phyloP scores from a whole-genome alignment of 1,284 basidiomycete species.

The Ustilago esculenta region DNA sequence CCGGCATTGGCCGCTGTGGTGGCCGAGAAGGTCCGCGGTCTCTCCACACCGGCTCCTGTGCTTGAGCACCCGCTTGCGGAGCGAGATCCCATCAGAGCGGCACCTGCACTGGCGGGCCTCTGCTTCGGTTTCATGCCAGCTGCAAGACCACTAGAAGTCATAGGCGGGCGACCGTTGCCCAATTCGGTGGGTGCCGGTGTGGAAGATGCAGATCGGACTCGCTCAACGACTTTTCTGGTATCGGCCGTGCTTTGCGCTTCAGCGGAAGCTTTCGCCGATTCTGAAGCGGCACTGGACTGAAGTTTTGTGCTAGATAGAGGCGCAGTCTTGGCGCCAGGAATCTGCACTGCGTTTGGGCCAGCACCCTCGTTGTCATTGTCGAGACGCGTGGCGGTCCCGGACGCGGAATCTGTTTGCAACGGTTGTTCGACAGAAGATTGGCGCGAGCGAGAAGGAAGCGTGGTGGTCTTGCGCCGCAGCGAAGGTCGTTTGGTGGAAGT shows the following conservation, averaged over 20 bases:
- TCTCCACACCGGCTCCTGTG: not conserved
- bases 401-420: slow-evolving; percentile 1
- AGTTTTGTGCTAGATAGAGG: not conserved
- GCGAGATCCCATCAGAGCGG: slow-evolving; percentile 14
- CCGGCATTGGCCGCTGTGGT: slow-evolving; percentile 30
- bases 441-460: slow-evolving; percentile 34
- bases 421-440: slow-evolving; percentile 36
- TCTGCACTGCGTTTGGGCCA: not conserved
- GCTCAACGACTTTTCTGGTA: slow-evolving; percentile 1
- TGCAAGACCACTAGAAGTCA: slow-evolving; percentile 11
- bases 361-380: not conserved
- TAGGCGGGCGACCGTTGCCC: slow-evolving; percentile 15
- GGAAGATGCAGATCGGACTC: not conserved
- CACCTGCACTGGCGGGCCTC: slow-evolving; percentile 30
- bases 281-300: not conserved
- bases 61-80: not conserved
- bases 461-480: slow-evolving; percentile 27
- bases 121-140: slow-evolving; percentile 45
- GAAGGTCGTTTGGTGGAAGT: slow-evolving; percentile 14
- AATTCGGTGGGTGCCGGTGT: slow-evolving; percentile 8
- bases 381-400: not conserved
- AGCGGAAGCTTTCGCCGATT: not conserved
- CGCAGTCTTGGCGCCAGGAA: not conserved
- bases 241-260: not conserved
- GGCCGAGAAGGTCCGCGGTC: slow-evolving; percentile 29